A percentile compares a stretch with the other conserved stretches of the same genome.
Evolutionary conservation across 1,139 yeast species (phyloP).

Genomic region (Meyerozyma guilliermondii): DNA sequence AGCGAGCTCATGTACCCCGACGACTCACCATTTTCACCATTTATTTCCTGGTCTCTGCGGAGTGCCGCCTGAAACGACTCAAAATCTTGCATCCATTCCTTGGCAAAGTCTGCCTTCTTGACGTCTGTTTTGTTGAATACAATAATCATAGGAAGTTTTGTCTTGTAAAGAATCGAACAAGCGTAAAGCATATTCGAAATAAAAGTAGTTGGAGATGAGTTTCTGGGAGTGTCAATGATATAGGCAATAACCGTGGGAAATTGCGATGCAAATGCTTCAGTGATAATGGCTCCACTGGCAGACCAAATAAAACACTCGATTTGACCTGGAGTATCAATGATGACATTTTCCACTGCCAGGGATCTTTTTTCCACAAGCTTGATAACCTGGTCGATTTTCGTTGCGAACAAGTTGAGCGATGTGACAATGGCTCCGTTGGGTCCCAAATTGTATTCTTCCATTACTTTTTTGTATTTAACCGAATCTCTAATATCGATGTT

Average conservation of each 20-base stretch:
- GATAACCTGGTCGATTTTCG: constrained; percentile 95
- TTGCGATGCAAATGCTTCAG: constrained; percentile 94
- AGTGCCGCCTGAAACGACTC: constrained; percentile 84
- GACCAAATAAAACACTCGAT: constrained; percentile 97
- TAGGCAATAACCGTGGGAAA: constrained; percentile 96
- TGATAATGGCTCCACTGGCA: constrained; percentile 93
- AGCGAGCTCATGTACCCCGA: constrained; percentile 94
- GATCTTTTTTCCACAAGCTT: constrained; percentile 78
- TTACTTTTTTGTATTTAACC: constrained; percentile 90
- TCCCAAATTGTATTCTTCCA: constrained; percentile 88
- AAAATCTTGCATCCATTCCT: constrained; percentile 97
- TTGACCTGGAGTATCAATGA: constrained; percentile 97
- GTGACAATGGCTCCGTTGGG: constrained; percentile 99
- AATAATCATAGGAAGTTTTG: constrained; percentile 93
- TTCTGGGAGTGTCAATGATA: constrained; percentile 93
- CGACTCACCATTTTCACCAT: constrained; percentile 66
- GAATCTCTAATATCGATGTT: constrained; percentile 96
- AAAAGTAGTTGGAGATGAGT: constrained; percentile 90
- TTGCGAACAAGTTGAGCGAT: constrained; percentile 82
- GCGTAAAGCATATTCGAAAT: constrained; percentile 98
- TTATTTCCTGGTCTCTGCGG: constrained; percentile 53
- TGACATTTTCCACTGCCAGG: constrained; percentile 60
- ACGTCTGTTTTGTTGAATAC: constrained; percentile 96
- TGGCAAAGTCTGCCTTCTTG: constrained; percentile 77
- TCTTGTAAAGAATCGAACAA: constrained; percentile 92